phyloP scores from a whole-genome alignment of 1,139 yeast species.

The Pichia sp. region DNA sequence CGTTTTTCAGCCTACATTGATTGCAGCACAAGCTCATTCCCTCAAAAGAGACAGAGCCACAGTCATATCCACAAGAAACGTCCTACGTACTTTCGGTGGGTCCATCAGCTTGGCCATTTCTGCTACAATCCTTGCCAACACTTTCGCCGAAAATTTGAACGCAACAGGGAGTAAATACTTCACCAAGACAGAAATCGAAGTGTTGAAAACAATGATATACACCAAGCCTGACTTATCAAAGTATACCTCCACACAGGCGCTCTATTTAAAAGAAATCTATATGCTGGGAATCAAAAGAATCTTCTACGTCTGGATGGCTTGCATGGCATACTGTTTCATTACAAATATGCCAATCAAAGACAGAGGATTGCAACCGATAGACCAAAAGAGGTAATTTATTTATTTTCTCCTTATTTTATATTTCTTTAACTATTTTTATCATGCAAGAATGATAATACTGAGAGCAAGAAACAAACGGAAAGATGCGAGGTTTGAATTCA shows the following conservation, averaged over 20 bases:
- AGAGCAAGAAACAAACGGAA: slow-evolving; percentile 42
- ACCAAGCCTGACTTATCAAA: background rate
- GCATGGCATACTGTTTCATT: slow-evolving; percentile 5
- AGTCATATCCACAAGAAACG: slow-evolving; percentile 51
- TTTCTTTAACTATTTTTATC: too few relatives aligned
- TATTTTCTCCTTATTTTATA: background rate
- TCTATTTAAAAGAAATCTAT: background rate
- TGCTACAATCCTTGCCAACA: slow-evolving; percentile 41
- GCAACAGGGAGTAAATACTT: background rate
- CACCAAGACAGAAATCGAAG: background rate
- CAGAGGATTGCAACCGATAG: slow-evolving; percentile 6
- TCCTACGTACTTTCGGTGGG: slow-evolving; percentile 52
- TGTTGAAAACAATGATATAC: background rate
- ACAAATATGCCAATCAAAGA: slow-evolving; percentile 1
- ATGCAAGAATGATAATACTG: slow-evolving; percentile 20
- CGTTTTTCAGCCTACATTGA: slow-evolving; percentile 53
- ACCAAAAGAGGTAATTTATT: background rate
- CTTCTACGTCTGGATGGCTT: slow-evolving; percentile 9
- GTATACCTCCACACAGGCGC: background rate
- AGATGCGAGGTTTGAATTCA: slow-evolving; percentile 82
- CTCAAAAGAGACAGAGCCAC: slow-evolving; percentile 50
- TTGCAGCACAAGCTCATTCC: slow-evolving; percentile 53
- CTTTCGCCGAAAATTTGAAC: slow-evolving; percentile 22
- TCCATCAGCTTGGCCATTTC: slow-evolving; percentile 48
- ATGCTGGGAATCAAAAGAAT: slow-evolving; percentile 1